phyloP scores from a whole-genome alignment of 2,329 filamentous ascomycete species.

The Rutstroemia sp. region DNA sequence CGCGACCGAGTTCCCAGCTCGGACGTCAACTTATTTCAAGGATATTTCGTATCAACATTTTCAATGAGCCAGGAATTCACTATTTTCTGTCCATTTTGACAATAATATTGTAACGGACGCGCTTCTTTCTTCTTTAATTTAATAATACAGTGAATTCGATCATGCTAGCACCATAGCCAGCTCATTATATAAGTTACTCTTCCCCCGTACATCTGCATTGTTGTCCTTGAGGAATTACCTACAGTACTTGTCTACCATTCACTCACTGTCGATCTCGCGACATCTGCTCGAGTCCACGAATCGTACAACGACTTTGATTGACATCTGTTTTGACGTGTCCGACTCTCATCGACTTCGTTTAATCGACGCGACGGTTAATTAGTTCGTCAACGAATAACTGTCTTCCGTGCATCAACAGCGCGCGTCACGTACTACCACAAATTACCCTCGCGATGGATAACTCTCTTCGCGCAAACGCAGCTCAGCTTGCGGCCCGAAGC shows the following conservation, averaged over 20 bases:
- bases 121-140: not conserved
- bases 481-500: slow-evolving; percentile 27
- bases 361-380: not conserved
- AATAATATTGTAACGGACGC: not conserved
- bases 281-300: not conserved
- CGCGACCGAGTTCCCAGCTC: not conserved
- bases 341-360: not conserved
- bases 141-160: not conserved
- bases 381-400: not conserved
- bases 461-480: slow-evolving; percentile 26
- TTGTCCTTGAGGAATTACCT: no score
- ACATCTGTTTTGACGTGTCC: not conserved
- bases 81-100: not conserved
- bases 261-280: not conserved
- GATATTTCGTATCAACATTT: no score
- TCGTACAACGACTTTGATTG: not conserved
- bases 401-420: not conserved
- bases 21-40: no score
- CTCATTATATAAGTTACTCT: no score
- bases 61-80: not conserved
- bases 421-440: not conserved
- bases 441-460: slow-evolving; percentile 17
- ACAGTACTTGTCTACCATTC: not conserved
- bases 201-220: no score
- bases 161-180: not conserved